Base-by-base conservation (phyloP, 192 early-diverging fungal genomes). In the Gryganskiella cystojenkinii region DNA sequence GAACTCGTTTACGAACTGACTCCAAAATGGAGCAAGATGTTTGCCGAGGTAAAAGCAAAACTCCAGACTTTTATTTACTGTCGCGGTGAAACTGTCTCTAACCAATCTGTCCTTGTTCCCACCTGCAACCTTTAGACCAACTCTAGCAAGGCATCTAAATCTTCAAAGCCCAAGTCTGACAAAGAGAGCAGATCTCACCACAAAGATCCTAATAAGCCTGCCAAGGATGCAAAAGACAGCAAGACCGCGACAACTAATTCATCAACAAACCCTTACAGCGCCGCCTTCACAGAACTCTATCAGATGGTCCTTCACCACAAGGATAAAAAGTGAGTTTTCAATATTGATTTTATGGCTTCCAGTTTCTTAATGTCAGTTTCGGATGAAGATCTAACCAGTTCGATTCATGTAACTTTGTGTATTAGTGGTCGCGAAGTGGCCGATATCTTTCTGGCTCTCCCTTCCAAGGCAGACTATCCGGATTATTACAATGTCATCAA, bases 401-500 rank as follows among this genome's bases (percentile, higher is more conserved):
- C 13, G 33, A 44, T 28, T 11, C 42, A 42, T 24, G 3, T 22
- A 0, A 37, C n/a, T 34, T 7, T 34, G 14, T 1, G 4, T 31
- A n/a, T 35, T 71, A 87, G 86, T 57, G 82, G 90, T 11, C 87
- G 90, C 24, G 75, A 84, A n/a, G 79, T 94, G 27, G 82, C 91
- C 34, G 92, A 95, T 42, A 82, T 90, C 40, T 99, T 97, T 74
- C 80, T 92, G 45, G 86, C 93, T 17, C 81, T 96, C 8, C 95
- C 95, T 0, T 83, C 85, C 24, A 81, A 86, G 59, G 83, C 86
- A 17, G 87, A 92, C 49, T 99, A 95, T 68, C 95, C 96, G 1
- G 96, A 99, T 60, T 99, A 97, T 74, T 97, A 95, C 72, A 84
- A 89, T 30, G 80, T 94, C 20, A 97, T 97, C 67, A 73, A 86